Conservation (phyloP, 176 grass and related monocot species). For the Coix lacrymajobi region DNA sequence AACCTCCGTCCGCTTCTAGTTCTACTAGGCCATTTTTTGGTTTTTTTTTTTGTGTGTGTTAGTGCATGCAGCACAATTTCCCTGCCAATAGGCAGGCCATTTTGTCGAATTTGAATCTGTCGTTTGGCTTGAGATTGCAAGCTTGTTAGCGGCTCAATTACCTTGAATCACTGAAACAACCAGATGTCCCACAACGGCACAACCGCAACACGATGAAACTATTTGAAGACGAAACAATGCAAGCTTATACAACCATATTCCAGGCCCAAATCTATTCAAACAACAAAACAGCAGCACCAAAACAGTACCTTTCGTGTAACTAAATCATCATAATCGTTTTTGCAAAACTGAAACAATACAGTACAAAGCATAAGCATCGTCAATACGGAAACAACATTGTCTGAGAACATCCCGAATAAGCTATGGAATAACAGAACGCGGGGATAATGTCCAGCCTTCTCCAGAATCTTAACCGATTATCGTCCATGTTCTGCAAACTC, state of each 20-base stretch:
- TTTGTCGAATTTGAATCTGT: not conserved
- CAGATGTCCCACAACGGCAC: not conserved
- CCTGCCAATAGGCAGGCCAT: no score
- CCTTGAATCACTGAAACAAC: not conserved
- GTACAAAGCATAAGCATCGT: not conserved
- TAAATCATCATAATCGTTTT: not conserved
- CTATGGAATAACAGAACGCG: constrained; percentile 4
- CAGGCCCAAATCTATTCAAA: not conserved
- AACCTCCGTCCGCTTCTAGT: constrained; percentile 23
- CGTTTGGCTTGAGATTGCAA: no score
- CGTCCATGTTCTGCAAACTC: not conserved
- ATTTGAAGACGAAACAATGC: not conserved
- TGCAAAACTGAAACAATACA: constrained; percentile 5
- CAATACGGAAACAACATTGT: not conserved
- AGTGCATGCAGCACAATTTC: no score
- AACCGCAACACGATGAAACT: not conserved
- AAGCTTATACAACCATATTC: not conserved
- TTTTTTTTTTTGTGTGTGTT: no score
- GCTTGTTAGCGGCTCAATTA: no score
- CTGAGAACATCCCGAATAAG: not conserved
- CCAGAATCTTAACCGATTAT: not conserved
- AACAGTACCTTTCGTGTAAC: not conserved
- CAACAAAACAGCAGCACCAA: not conserved
- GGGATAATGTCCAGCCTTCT: not conserved
- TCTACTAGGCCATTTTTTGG: not conserved